phyloP scores from a whole-genome alignment of 2,329 filamentous ascomycete genomes.

The Neurospora crassa region DNA sequence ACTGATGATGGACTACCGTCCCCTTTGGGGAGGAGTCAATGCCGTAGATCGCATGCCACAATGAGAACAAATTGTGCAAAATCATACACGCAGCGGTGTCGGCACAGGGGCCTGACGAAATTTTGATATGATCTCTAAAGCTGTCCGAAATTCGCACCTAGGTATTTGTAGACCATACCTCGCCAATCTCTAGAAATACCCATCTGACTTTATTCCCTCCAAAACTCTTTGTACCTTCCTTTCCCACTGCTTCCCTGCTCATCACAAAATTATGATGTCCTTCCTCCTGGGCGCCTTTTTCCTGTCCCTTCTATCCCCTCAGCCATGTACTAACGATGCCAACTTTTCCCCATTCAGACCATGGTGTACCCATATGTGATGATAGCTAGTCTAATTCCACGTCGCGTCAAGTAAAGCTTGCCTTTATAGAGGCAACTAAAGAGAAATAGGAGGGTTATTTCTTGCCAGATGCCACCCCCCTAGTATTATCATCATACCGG shows the following conservation, averaged over 20 bases:
- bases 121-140: not conserved
- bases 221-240: not conserved
- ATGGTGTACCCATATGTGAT: not conserved
- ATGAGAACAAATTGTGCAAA: not conserved
- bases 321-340: not conserved
- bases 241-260: not conserved
- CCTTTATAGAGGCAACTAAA: not conserved
- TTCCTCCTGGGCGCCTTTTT: not conserved
- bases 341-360: not conserved
- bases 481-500: not conserved
- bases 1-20: not conserved
- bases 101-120: not conserved
- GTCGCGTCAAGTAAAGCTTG: not conserved
- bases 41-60: not conserved
- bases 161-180: not conserved
- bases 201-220: not conserved
- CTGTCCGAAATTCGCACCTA: not conserved
- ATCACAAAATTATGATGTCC: not conserved
- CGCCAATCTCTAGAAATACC: not conserved
- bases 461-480: not conserved
- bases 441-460: not conserved
- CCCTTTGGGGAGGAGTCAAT: not conserved
- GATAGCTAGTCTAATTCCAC: not conserved
- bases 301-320: not conserved
- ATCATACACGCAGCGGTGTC: not conserved